Base-by-base conservation (phyloP, 805 yeast species). In the Komagataella pastoris region DNA sequence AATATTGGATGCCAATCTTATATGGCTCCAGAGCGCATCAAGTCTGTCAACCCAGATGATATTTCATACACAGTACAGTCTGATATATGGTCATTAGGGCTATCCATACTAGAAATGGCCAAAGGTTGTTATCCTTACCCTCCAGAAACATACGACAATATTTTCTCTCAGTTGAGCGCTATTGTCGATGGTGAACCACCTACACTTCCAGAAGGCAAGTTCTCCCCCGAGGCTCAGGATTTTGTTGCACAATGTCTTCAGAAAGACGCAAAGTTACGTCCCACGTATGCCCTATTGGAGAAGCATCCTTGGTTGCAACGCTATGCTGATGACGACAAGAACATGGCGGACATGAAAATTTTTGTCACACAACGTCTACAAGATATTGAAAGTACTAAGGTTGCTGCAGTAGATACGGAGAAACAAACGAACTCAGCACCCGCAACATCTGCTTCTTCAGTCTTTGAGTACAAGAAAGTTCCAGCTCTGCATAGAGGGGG, bases 1-100 rank as follows among this genome's bases (percentile, higher is more conserved):
- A 91, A 93, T 59, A 88, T 91, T 57, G 99, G 99, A 3, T 91
- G 99, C 67, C 99, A 93, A 68, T 85, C 96, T 1, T 91, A 91
- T 66, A 93, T 93, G 98, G 98, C 98, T 1, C 99, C 99, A 1
- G 99, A 91, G 64, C 77, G 99, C 61, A 93, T 93, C 58, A 81
- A 83, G 61, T 79, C 86, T 0, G 60, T 76, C 54, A 81, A 71
- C 56, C 91, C 89, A 1, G 89, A 85, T 61, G 90, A 81, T 57
- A 73, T 79, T 7, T 80, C 93, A 0, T 91, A 91, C 66, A 81
- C 97, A 1, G 96, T 89, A 3, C 97, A 91, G 62, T 83, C 95
- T 7, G 99, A 91, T 67, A 80, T 91, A 54, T 91, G 99, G 99
- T 88, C 97, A 0, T 68, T 91, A 47, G 99, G 98, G 0, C 72